Conservation (phyloP, 169 alveolate species). For the Cryptosporidium felis region DNA sequence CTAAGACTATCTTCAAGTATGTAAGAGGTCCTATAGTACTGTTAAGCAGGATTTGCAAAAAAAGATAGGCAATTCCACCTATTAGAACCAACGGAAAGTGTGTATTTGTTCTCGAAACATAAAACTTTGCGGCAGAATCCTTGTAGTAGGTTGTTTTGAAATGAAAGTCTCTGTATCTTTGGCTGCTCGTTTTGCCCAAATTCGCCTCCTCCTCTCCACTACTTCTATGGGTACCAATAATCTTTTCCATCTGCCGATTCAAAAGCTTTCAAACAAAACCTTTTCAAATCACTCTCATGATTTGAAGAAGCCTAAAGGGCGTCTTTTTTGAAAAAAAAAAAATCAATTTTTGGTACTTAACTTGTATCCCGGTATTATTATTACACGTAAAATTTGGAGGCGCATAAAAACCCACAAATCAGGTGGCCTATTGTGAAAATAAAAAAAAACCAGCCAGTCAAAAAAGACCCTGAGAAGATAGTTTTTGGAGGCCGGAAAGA, state of each 20-base stretch:
- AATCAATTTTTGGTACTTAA: too few relatives aligned
- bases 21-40: background rate
- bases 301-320: too few relatives aligned
- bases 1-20: background rate
- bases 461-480: background rate
- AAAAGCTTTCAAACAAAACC: too few relatives aligned
- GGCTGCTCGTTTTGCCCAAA: too few relatives aligned
- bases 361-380: background rate
- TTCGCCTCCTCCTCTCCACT: too few relatives aligned
- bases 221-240: too few relatives aligned
- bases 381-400: background rate
- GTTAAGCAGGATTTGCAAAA: background rate
- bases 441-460: background rate
- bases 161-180: background rate
- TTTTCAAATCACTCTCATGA: too few relatives aligned
- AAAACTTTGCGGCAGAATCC: constrained; percentile 16
- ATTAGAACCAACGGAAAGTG: background rate
- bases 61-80: background rate
- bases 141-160: constrained; percentile 15
- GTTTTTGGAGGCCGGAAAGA: background rate
- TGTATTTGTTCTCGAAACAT: constrained; percentile 5
- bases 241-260: too few relatives aligned
- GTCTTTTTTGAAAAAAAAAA: too few relatives aligned
- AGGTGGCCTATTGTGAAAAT: background rate
- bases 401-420: background rate